These are phyloP conservation scores for Psilocybe tampanensis DNA, from an alignment of 768 basidiomycete genomes.

Conservation along the genomic window DNA sequence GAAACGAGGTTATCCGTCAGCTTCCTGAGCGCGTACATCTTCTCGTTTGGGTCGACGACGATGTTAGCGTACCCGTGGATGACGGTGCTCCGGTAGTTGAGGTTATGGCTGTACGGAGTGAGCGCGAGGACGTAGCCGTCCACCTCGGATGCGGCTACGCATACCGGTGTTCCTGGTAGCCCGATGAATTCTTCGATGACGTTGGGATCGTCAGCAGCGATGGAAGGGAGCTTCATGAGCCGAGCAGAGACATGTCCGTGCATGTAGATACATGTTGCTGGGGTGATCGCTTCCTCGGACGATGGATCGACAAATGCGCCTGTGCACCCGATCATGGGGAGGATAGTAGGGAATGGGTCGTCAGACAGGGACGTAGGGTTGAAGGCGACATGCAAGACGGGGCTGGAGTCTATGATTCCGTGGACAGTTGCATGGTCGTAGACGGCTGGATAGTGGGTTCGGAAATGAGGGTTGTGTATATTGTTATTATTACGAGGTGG, in stretches of 20 bases:
- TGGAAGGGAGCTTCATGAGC: not conserved
- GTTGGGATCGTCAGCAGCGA: conserved; percentile 5
- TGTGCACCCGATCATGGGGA: conserved; percentile 29
- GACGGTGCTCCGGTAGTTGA: conserved; percentile 30
- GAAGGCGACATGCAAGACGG: conserved; percentile 28
- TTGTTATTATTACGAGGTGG: not conserved
- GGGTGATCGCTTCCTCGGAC: conserved; percentile 8
- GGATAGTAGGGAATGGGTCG: conserved; percentile 29
- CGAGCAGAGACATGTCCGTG: conserved; percentile 25
- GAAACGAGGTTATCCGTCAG: conserved; percentile 25
- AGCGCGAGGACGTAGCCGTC: conserved; percentile 30
- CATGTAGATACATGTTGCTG: conserved; percentile 22
- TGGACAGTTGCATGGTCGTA: conserved; percentile 28
- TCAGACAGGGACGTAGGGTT: conserved; percentile 20
- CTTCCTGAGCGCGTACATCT: conserved; percentile 20
- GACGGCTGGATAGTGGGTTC: not conserved
- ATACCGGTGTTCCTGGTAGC: conserved; percentile 25
- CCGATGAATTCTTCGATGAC: not conserved
- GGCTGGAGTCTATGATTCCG: conserved; percentile 23
- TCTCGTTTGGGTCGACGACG: conserved; percentile 24
- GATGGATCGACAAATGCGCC: conserved; percentile 15
- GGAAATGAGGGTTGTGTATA: too few species aligned
- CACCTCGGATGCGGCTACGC: conserved; percentile 26
- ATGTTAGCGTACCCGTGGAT: conserved; percentile 25
- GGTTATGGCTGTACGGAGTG: conserved; percentile 30